Evolutionary conservation across 805 yeast species (phyloP).

Genomic region (Ogataea haglerorum): DNA sequence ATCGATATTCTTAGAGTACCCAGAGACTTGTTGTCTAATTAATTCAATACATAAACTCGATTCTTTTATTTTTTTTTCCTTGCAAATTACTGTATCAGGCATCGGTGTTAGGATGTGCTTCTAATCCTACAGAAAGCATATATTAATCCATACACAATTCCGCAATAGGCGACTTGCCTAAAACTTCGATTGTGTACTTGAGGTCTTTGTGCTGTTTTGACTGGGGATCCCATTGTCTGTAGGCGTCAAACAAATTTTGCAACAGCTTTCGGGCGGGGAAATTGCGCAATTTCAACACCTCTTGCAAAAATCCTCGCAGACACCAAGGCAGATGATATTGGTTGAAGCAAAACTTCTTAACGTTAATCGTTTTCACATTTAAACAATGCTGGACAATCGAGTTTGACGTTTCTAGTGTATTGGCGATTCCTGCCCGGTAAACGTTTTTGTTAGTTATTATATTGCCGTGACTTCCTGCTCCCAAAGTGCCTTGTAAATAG

Average conservation of each 20-base stretch:
- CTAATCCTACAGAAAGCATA: slow-evolving; percentile 1
- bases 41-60: slow-evolving; percentile 9
- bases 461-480: slow-evolving; percentile 78
- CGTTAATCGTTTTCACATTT: slow-evolving; percentile 33
- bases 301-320: slow-evolving; percentile 78
- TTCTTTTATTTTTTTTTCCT: slow-evolving; percentile 7
- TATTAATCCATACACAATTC: slow-evolving; percentile 8
- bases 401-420: slow-evolving; percentile 73
- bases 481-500: slow-evolving; percentile 69
- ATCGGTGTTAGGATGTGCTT: slow-evolving; percentile 13
- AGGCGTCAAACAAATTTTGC: slow-evolving; percentile 48
- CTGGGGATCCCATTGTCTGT: slow-evolving; percentile 79
- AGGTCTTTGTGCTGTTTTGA: slow-evolving; percentile 76
- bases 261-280: slow-evolving; percentile 51
- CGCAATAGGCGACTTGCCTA: slow-evolving; percentile 19
- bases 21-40: slow-evolving; percentile 6
- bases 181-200: slow-evolving; percentile 47
- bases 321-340: slow-evolving; percentile 94
- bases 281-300: slow-evolving; percentile 40
- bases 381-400: slow-evolving; percentile 37
- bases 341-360: slow-evolving; percentile 60
- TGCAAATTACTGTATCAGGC: slow-evolving; percentile 4
- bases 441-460: slow-evolving; percentile 56
- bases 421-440: slow-evolving; percentile 69
- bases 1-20: neutral